Conservation (phyloP, 768 basidiomycete species). For the Calocybe cyanea region DNA sequence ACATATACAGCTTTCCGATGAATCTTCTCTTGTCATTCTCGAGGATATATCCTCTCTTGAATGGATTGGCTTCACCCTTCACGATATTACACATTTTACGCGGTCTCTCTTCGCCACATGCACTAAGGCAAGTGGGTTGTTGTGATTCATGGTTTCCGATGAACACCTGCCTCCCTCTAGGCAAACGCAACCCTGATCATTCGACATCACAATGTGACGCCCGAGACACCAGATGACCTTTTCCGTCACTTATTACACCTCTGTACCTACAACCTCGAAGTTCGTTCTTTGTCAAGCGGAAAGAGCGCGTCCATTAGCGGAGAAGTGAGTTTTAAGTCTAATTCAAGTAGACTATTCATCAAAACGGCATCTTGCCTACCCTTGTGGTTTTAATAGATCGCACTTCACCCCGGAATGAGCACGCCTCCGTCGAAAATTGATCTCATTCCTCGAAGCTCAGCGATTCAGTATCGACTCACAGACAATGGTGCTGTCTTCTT, state of each 20-base stretch:
- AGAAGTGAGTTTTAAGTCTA: constrained; percentile 53
- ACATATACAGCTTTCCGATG: constrained; percentile 15
- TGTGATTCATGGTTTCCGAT: background rate
- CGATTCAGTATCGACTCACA: constrained; percentile 69
- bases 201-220: constrained; percentile 59
- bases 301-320: constrained; percentile 76
- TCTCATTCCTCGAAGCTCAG: constrained; percentile 47
- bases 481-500: constrained; percentile 68
- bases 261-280: constrained; percentile 68
- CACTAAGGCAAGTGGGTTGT: constrained; percentile 38
- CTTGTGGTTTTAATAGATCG: constrained; percentile 37
- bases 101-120: constrained; percentile 60
- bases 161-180: constrained; percentile 26
- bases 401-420: constrained; percentile 55
- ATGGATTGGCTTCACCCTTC: constrained; percentile 60
- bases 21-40: constrained; percentile 49
- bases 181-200: constrained; percentile 51
- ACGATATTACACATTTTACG: constrained; percentile 52
- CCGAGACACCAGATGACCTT: constrained; percentile 55
- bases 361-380: too few relatives aligned
- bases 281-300: constrained; percentile 67
- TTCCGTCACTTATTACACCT: constrained; percentile 58
- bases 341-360: too few relatives aligned
- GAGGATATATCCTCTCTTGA: constrained; percentile 67
- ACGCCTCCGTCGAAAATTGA: constrained; percentile 29